Evolutionary conservation across 192 early-diverging fungal species (phyloP).

Genomic region (Pecoramyces ruminantium): DNA sequence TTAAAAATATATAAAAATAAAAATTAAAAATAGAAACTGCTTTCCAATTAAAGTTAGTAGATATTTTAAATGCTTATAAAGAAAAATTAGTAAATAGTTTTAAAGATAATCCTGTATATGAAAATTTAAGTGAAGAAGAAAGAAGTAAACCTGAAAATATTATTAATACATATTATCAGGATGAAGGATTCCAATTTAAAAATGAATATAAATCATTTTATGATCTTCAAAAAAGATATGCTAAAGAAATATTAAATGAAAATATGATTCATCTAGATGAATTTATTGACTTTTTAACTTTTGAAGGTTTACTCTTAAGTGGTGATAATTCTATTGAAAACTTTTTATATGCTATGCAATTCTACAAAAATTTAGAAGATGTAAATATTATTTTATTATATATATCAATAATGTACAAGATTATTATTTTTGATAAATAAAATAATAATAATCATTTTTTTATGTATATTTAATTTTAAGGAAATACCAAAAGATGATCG

Average conservation of each 20-base stretch:
- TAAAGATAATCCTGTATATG: background rate
- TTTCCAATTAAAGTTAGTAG: background rate
- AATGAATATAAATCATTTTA: background rate
- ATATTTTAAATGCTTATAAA: background rate
- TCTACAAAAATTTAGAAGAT: background rate
- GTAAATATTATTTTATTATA: too few relatives aligned
- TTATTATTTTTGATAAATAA: too few relatives aligned
- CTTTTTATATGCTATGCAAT: background rate
- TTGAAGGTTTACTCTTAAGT: background rate
- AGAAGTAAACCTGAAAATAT: background rate
- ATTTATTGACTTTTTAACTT: background rate
- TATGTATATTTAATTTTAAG: too few relatives aligned
- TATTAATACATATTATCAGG: background rate
- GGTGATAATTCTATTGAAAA: background rate
- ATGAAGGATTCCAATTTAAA: background rate
- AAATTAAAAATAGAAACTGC: background rate
- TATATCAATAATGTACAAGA: too few relatives aligned
- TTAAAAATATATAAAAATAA: too few relatives aligned
- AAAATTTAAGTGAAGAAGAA: background rate
- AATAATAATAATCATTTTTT: too few relatives aligned
- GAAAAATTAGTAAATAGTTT: background rate
- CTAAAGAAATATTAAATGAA: background rate
- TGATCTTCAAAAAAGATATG: background rate
- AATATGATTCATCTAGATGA: background rate
- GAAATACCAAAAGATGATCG: background rate